Conservation (phyloP, 345 rosid genomes). For the Rhodamnia argentea region DNA sequence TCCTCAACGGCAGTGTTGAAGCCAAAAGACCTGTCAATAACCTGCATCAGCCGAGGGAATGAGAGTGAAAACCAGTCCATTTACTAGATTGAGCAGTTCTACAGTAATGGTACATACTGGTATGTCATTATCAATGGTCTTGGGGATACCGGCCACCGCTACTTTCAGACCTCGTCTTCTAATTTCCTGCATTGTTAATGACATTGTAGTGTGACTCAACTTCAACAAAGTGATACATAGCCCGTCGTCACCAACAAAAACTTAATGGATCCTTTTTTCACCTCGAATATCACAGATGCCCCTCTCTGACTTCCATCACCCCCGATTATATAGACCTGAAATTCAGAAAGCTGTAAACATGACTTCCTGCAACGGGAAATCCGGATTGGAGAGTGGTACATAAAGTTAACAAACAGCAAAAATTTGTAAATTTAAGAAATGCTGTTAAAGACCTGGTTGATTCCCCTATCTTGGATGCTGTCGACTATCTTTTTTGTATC, state of each 20-base stretch:
- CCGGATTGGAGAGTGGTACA: background rate
- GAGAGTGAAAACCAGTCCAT: background rate
- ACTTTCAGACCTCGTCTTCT: conserved; percentile 11
- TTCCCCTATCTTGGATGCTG: conserved; percentile 95
- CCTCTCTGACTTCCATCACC: conserved; percentile 84
- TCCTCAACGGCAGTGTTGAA: conserved; percentile 94
- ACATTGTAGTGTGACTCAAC: background rate
- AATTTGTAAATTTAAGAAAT: background rate
- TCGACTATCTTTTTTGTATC: conserved; percentile 82
- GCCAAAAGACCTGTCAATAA: conserved; percentile 89
- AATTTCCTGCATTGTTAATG: background rate
- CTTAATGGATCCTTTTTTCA: background rate
- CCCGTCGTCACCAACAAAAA: background rate
- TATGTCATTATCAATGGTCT: conserved; percentile 12
- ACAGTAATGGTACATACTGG: background rate
- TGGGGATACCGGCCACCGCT: conserved; percentile 9
- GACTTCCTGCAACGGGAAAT: background rate
- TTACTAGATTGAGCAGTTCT: background rate
- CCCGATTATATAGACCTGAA: conserved; percentile 70
- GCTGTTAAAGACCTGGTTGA: conserved; percentile 45
- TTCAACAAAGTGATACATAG: background rate
- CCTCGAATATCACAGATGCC: conserved; percentile 59
- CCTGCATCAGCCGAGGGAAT: conserved; percentile 25
- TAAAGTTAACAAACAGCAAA: background rate
- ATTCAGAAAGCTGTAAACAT: background rate